Base-by-base conservation (phyloP, 495 filamentous ascomycete species). In the Tuber umbilicatum region DNA sequence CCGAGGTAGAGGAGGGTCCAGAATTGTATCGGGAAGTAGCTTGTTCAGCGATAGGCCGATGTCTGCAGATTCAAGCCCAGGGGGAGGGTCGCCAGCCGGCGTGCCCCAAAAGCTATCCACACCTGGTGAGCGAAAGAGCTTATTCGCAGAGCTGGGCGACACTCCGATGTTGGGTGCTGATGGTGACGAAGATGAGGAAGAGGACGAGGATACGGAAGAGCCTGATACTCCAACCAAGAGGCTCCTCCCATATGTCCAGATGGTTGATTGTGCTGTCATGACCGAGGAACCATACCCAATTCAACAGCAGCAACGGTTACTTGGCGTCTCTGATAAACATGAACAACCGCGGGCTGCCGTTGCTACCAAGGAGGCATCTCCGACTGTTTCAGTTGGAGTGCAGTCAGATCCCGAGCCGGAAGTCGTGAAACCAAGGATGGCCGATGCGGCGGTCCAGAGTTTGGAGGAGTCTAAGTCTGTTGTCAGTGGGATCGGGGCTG, bases 101-200 rank as follows among this genome's bases (percentile, higher is more conserved):
- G 23, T 70, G 40, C 73, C 31, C 47, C 76, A 78, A 38, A 78
- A 50, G 31, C 38, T 70, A 39, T 69, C 77, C 35, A 71, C 55
- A 10, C 40, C 76, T 31, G 77, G 77, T 16, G 76, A 74, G 43
- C 76, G 89, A 3, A 92, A 97, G 84, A 97, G 91, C 81, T 84
- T 99, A 73, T 97, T 93, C 82, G 93, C 94, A 35, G 95, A 99
- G 81, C 87, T 99, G 68, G 93, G 89, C 31, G 90, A 93, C 70
- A 67, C 72, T 50, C 74, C 75, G 0, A 78, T 82, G 78, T 74
- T 82, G 72, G 74, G 69, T 41, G 80, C 68, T 19, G 78, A 82
- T 39, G 73, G 39, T 23, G 79, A 81, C 5, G 73, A 82, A 31
- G 73, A 80, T 67, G 74, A 75, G 72, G 41, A 72, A 0, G 74